Conservation (phyloP, 306 rosid species). For the Erythrophleum fordii region DNA sequence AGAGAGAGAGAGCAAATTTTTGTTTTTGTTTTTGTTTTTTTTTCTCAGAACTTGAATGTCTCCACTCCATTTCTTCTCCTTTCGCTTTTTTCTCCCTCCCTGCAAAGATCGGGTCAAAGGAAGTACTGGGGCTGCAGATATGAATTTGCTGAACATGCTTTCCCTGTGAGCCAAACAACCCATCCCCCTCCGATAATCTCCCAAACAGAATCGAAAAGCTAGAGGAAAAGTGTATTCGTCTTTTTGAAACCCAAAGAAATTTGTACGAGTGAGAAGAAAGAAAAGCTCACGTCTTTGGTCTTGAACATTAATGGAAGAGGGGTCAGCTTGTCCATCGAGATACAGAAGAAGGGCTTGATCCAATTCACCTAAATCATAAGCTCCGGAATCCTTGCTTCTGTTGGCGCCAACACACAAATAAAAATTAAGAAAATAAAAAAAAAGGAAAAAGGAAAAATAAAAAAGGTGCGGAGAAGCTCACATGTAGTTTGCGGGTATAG, state of each 20-base stretch:
- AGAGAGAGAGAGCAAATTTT: neutral
- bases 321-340: slow-evolving; percentile 81
- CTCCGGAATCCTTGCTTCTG: slow-evolving; percentile 76
- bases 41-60: neutral
- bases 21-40: neutral
- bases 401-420: slow-evolving; percentile 27
- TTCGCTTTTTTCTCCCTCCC: neutral
- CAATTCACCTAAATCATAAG: slow-evolving; percentile 90
- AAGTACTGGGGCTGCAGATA: slow-evolving; percentile 60
- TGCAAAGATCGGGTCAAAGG: slow-evolving; percentile 74
- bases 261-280: neutral
- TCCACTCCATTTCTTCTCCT: slow-evolving; percentile 3
- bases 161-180: slow-evolving; percentile 58
- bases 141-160: slow-evolving; percentile 53
- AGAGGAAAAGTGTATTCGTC: slow-evolving; percentile 16
- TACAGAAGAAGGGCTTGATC: slow-evolving; percentile 94
- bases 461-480: slow-evolving; percentile 40
- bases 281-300: slow-evolving; percentile 75
- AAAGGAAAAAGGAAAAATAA: neutral
- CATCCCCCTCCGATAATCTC: slow-evolving; percentile 49
- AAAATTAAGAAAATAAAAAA: neutral
- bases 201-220: slow-evolving; percentile 25
- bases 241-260: slow-evolving; percentile 35
- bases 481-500: slow-evolving; percentile 70
- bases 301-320: slow-evolving; percentile 57